Evolutionary conservation across 2,329 filamentous ascomycete genomes (phyloP), one percentile per base, ranked within the genome.

Genomic region (Epichloe baconii): DNA sequence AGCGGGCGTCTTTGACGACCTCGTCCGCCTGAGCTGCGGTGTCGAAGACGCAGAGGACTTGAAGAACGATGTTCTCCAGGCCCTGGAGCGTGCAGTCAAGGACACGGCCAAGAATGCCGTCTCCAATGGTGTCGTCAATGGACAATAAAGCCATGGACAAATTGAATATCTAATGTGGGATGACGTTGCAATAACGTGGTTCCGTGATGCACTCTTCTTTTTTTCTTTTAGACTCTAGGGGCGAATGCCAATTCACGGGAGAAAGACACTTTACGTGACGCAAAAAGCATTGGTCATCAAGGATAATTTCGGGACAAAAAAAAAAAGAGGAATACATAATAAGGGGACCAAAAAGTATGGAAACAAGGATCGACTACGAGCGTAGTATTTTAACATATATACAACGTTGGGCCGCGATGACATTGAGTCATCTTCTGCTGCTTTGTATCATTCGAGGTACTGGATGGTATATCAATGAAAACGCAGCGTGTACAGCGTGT

Each of bases 1-100:
- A 3, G 89, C 93, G 1, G 93, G 93, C 54, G 89, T 98, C 35
- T 97, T 83, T 63, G 93, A 98, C 64, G 93, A 98, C 67, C 78
- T 98, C 7, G 87, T 98, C 34, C 80, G 93, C 57, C 76, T 98
- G 54, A 95, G 88, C 76, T 96, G 89, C 66, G 93, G 93, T 62
- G 82, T 98, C 51, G 93, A 98, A 71, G 93, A 98, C 63, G 80
- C 81, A 7, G 82, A 83, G 55, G 93, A 98, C 68, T 74, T 98
- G 55, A 83, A 82, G 61, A 77, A 76, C 41, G 93, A 98, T 72
- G 82, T 94, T 15, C 67, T 89, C 57, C 84, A 86, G 67, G 93
- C 93, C 4, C 70, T 97, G 42, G 85, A 93, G 68, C 80, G 78
- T 68, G 88, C 88, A 1, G 80, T 87, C 5, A 52, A 57, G 2